These are phyloP conservation scores for Veloporphyrellus conicus DNA, from an alignment of 1,284 basidiomycete species.

Conservation along the genomic window DNA sequence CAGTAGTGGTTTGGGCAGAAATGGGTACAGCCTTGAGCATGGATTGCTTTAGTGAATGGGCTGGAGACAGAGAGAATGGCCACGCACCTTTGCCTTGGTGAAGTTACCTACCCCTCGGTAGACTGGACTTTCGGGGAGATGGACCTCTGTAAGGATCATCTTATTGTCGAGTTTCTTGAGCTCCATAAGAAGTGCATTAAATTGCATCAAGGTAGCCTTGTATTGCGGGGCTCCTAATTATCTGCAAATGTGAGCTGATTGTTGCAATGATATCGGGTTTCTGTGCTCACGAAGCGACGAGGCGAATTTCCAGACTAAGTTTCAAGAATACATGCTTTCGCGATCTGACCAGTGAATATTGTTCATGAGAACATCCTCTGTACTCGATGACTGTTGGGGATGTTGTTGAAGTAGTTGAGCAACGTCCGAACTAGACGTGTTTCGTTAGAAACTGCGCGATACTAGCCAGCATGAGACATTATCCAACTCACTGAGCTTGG, in stretches of 20 bases:
- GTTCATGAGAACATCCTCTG: conserved; percentile 83
- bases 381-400: conserved; percentile 71
- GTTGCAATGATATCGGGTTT: not conserved
- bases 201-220: conserved; percentile 77
- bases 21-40: conserved; percentile 79
- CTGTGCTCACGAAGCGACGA: conserved; percentile 69
- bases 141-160: conserved; percentile 96
- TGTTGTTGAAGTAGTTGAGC: conserved; percentile 82
- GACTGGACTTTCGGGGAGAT: conserved; percentile 87
- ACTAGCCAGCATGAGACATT: not conserved
- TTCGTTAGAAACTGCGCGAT: not conserved
- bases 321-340: conserved; percentile 96
- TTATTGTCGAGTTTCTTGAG: conserved; percentile 95
- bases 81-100: conserved; percentile 81
- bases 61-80: not conserved
- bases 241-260: conserved; percentile 33
- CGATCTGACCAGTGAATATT: conserved; percentile 91
- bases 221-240: conserved; percentile 78
- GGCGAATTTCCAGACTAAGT: conserved; percentile 88
- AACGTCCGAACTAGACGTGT: conserved; percentile 75
- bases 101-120: conserved; percentile 91
- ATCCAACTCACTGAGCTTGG: conserved; percentile 78
- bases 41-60: not conserved
- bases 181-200: conserved; percentile 84
- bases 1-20: conserved; percentile 89